These are phyloP conservation scores for Globisporangium middletonii DNA, from an alignment of 352 stramenopile genomes.

Conservation along the genomic window DNA sequence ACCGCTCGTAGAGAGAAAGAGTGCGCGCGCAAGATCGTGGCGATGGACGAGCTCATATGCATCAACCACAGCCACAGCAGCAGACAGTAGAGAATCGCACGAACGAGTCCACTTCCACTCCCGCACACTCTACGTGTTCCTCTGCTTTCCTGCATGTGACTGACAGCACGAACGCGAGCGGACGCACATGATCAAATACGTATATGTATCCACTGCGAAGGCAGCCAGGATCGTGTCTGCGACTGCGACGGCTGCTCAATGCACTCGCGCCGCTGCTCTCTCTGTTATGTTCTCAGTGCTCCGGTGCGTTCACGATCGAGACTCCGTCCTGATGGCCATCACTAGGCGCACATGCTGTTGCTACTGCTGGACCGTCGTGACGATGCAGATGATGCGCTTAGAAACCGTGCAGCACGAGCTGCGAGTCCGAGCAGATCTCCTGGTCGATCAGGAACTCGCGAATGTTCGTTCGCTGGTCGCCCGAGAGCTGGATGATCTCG, in stretches of 20 bases:
- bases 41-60: not conserved
- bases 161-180: too few species aligned
- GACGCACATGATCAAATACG: too few species aligned
- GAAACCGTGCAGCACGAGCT: slow-evolving; percentile 98
- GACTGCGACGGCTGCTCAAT: slow-evolving; percentile 1
- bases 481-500: slow-evolving; percentile 99
- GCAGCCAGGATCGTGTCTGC: not conserved
- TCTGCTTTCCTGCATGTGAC: too few species aligned
- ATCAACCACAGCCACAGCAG: not conserved
- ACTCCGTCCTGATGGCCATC: too few species aligned
- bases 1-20: slow-evolving; percentile 34
- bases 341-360: not conserved
- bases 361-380: too few species aligned
- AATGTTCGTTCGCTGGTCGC: slow-evolving; percentile 99
- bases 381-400: slow-evolving; percentile 44
- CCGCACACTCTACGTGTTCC: too few species aligned
- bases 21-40: not conserved
- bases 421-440: slow-evolving; percentile 96
- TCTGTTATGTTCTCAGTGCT: not conserved
- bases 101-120: too few species aligned
- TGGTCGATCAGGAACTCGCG: slow-evolving; percentile 98
- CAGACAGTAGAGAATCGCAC: not conserved
- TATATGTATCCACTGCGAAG: too few species aligned
- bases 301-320: not conserved
- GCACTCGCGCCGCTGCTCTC: not conserved